Conservation (phyloP, 768 basidiomycete species). For the Trametes cubensis region DNA sequence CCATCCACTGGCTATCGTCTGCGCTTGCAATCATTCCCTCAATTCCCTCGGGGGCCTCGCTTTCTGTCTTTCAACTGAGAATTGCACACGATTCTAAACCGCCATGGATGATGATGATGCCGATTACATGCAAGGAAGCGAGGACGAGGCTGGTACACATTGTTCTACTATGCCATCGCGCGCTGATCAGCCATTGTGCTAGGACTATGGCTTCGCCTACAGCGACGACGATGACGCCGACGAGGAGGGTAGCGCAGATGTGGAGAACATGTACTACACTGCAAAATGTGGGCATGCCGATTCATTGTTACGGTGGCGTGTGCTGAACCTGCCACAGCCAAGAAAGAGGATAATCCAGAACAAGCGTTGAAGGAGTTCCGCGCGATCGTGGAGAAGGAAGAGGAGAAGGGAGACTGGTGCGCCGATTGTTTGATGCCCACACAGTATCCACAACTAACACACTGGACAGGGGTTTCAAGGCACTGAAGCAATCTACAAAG, state of each 20-base stretch:
- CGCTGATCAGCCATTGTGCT: conserved; percentile 10
- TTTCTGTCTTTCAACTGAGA: neutral
- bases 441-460: too few species aligned
- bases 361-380: conserved; percentile 89
- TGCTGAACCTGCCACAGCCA: conserved; percentile 51
- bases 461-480: conserved; percentile 92
- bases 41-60: neutral
- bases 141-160: conserved; percentile 64
- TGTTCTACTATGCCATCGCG: conserved; percentile 18
- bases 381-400: conserved; percentile 85
- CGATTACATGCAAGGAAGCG: conserved; percentile 90
- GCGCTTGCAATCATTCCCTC: neutral
- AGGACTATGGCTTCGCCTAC: conserved; percentile 98
- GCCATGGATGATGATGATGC: conserved; percentile 92
- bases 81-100: neutral
- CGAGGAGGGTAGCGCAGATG: conserved; percentile 79
- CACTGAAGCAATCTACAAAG: conserved; percentile 96
- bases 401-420: conserved; percentile 94
- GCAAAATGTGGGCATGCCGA: conserved; percentile 76
- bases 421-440: conserved; percentile 28
- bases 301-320: neutral
- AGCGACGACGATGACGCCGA: conserved; percentile 87
- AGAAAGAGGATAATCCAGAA: conserved; percentile 94
- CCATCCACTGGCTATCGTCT: neutral
- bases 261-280: conserved; percentile 98